Percentiles rank a stretch among this genome's conserved stretches.
These are phyloP conservation scores for Venturia aucupariae DNA, from an alignment of 2,329 filamentous ascomycete genomes.

Conservation along the genomic window DNA sequence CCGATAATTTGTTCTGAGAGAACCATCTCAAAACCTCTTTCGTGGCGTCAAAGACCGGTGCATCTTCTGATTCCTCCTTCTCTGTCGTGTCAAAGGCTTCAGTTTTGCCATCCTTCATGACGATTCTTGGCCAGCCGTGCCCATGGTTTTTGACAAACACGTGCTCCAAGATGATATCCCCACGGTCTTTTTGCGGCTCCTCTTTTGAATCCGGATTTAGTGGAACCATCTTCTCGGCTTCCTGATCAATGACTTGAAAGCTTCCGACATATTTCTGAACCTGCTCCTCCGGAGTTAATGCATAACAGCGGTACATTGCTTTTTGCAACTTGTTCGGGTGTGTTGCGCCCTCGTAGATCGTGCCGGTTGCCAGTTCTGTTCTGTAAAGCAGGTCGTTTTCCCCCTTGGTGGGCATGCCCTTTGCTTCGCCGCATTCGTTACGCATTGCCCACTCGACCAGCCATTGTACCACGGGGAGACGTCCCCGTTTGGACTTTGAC, in stretches of 20 bases:
- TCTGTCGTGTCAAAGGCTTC: not conserved
- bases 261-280: not conserved
- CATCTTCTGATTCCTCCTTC: not conserved
- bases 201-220: not conserved
- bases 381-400: not conserved
- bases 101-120: conserved; percentile 6
- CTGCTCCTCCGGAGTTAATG: not conserved
- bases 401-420: not conserved
- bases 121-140: conserved; percentile 12
- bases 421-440: conserved; percentile 9
- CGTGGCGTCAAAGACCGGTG: conserved; percentile 7
- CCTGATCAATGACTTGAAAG: not conserved
- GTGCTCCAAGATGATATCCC: conserved; percentile 1
- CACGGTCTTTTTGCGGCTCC: not conserved
- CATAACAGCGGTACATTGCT: conserved; percentile 9
- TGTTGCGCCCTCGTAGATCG: conserved; percentile 7
- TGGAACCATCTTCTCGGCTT: not conserved
- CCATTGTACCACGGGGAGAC: conserved; percentile 7
- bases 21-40: conserved; percentile 12
- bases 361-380: conserved; percentile 5
- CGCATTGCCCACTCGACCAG: conserved; percentile 14
- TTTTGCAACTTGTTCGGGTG: conserved; percentile 4
- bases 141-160: conserved; percentile 5
- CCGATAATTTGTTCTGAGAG: conserved; percentile 1
- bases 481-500: not conserved